phyloP scores from a whole-genome alignment of 2,329 filamentous ascomycete genomes.

The Venturia pyrina region DNA sequence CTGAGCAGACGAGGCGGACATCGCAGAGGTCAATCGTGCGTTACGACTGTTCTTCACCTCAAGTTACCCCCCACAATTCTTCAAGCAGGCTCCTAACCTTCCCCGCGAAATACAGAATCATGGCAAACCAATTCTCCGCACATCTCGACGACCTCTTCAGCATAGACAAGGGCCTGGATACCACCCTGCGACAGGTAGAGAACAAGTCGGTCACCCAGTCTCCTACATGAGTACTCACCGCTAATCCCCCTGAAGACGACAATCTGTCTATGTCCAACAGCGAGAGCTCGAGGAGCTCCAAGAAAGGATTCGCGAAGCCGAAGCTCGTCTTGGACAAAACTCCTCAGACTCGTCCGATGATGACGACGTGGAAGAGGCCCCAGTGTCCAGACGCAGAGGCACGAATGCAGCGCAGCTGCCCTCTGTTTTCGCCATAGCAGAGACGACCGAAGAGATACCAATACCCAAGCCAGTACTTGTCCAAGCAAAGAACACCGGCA shows the following conservation, averaged over 20 bases:
- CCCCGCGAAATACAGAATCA: slow-evolving; percentile 7
- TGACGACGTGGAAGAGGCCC: not conserved
- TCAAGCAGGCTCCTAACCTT: slow-evolving; percentile 4
- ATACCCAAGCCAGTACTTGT: not conserved
- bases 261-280: slow-evolving; percentile 61
- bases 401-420: not conserved
- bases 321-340: slow-evolving; percentile 51
- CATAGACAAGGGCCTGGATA: slow-evolving; percentile 67
- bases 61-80: not conserved
- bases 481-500: not conserved
- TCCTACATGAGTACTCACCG: not conserved
- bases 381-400: not conserved
- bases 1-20: slow-evolving; percentile 3
- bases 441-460: slow-evolving; percentile 9
- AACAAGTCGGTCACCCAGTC: slow-evolving; percentile 58
- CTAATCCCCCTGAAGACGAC: slow-evolving; percentile 52
- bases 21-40: slow-evolving; percentile 9
- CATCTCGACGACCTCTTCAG: slow-evolving; percentile 85
- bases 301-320: slow-evolving; percentile 72
- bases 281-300: slow-evolving; percentile 81
- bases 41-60: not conserved
- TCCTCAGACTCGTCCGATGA: slow-evolving; percentile 24
- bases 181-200: slow-evolving; percentile 64
- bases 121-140: slow-evolving; percentile 62
- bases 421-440: slow-evolving; percentile 7